These are phyloP conservation scores for Pseudognaphalium luteoalbum DNA, from an alignment of 129 eudicot species.

Conservation along the genomic window DNA sequence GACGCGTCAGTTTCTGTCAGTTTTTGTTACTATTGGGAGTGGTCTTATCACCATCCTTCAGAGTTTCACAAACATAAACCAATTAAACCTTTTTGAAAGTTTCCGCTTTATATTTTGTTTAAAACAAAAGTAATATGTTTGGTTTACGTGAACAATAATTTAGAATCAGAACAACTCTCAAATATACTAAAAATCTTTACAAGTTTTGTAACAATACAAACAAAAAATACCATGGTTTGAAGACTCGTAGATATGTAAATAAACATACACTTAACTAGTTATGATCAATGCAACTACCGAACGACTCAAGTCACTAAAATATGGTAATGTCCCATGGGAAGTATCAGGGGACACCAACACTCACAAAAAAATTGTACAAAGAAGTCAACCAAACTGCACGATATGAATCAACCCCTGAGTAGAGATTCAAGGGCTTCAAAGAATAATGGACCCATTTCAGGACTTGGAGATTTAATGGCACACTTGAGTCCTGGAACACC, in stretches of 20 bases:
- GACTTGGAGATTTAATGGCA: conserved; percentile 91
- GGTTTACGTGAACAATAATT: too few species aligned
- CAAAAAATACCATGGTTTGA: not conserved
- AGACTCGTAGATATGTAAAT: not conserved
- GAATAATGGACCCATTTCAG: conserved; percentile 90
- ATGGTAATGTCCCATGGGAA: not conserved
- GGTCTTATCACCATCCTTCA: too few species aligned
- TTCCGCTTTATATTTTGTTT: too few species aligned
- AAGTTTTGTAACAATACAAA: too few species aligned
- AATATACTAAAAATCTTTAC: too few species aligned
- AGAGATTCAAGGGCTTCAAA: conserved; percentile 82
- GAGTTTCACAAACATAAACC: too few species aligned
- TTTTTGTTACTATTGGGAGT: too few species aligned
- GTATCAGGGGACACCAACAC: not conserved
- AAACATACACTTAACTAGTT: not conserved
- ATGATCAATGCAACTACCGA: not conserved
- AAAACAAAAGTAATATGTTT: too few species aligned
- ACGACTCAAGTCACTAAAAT: conserved; percentile 8
- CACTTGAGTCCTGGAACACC: conserved; percentile 86
- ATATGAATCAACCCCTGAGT: conserved; percentile 49
- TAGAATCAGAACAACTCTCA: too few species aligned
- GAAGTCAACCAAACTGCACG: not conserved
- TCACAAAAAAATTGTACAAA: not conserved
- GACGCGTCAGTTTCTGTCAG: too few species aligned
- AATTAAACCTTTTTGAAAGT: too few species aligned